Evolutionary conservation across 2,329 filamentous ascomycete species (phyloP).

Genomic region (Chrysoporthe austroafricana): DNA sequence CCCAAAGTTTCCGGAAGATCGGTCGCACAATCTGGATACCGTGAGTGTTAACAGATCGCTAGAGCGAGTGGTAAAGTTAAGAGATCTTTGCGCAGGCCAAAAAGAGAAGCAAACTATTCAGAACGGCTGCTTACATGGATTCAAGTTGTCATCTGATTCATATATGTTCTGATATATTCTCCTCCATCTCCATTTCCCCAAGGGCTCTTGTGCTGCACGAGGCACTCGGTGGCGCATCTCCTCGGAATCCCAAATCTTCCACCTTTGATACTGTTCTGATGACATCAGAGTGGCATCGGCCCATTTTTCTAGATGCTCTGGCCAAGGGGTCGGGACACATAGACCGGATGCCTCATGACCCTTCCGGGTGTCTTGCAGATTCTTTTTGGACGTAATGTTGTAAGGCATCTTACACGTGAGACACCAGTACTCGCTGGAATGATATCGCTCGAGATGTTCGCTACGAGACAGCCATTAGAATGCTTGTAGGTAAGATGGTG

Average conservation of each 20-base stretch:
- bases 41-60: neutral
- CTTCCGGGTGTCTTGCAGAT: neutral
- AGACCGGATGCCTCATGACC: neutral
- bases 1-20: neutral
- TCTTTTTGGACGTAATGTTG: neutral
- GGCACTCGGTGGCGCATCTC: neutral
- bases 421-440: neutral
- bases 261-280: neutral
- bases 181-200: neutral
- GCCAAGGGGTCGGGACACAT: neutral
- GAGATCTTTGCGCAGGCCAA: neutral
- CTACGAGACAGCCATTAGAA: neutral
- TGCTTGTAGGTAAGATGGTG: neutral
- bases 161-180: neutral
- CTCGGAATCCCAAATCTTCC: neutral
- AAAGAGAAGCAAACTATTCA: neutral
- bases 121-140: neutral
- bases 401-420: neutral
- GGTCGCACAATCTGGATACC: neutral
- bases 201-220: neutral
- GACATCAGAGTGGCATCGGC: neutral
- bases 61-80: neutral
- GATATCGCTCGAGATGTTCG: conserved; percentile 2
- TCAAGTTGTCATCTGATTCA: neutral
- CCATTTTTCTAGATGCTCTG: neutral